A percentile compares a stretch with the other conserved stretches of the same genome.
Conservation (phyloP, 2,329 filamentous ascomycete genomes). For the Trichophyton schoenleinii region DNA sequence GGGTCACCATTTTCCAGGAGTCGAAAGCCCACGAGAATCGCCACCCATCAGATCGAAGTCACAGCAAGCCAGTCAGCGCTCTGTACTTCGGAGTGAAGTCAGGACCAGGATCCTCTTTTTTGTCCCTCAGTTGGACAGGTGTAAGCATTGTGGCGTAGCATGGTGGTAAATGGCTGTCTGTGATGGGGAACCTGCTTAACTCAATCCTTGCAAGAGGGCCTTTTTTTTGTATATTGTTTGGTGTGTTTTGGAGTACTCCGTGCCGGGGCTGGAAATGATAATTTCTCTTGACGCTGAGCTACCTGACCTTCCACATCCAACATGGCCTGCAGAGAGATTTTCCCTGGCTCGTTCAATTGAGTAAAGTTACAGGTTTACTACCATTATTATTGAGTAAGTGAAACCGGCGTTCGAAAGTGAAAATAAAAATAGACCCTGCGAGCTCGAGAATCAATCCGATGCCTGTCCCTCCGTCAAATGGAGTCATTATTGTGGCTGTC, state of each 20-base stretch:
- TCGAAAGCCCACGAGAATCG: neutral
- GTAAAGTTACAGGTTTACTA: neutral
- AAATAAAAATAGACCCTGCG: neutral
- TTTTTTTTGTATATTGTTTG: neutral
- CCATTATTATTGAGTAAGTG: neutral
- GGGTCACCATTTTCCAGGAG: neutral
- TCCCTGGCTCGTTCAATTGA: neutral
- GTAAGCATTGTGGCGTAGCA: neutral
- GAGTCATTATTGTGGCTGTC: neutral
- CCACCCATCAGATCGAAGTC: neutral
- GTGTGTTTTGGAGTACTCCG: neutral
- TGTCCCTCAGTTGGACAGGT: neutral
- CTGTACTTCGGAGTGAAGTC: neutral
- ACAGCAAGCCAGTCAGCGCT: neutral
- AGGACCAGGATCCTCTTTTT: neutral
- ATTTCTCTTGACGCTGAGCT: neutral
- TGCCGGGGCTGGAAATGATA: neutral
- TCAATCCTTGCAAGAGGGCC: neutral
- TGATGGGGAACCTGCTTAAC: neutral
- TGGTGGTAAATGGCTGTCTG: neutral
- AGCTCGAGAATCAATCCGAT: neutral
- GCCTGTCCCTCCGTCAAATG: neutral
- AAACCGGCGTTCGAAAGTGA: neutral
- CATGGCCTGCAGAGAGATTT: neutral
- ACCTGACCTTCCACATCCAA: conserved; percentile 1